Evolutionary conservation across 1,284 basidiomycete species (phyloP), one percentile per base, ranked within the genome.

Genomic region (Vanrija pseudolonga): DNA sequence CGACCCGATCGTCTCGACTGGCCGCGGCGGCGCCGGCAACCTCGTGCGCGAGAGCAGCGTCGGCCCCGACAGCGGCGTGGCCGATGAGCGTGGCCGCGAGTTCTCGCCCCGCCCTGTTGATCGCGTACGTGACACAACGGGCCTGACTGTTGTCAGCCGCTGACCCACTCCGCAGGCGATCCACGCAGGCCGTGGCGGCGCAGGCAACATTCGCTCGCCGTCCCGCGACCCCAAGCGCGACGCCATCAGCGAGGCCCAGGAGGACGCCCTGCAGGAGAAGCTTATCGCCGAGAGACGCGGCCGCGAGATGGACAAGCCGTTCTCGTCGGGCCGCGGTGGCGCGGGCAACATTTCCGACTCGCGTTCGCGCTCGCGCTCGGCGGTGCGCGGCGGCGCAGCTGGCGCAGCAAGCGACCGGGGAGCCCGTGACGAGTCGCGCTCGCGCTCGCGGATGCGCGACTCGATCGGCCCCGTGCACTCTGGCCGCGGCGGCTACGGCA

Each of bases 401-500:
- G n/a, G 24, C 24, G n/a, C 43, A 11, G n/a, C 43, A 11, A 24
- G 37, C 43, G 19, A n/a, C 32, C 32, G 12, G 14, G 32, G 32
- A 2, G 32, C 12, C 9, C 32, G 32, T 32, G 32, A 15, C 32
- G 32, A 32, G 32, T 32, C 32, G 32, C 32, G 32, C 32, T 32
- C 32, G 32, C 32, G 32, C 32, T 32, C 18, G 47, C 43, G 36
- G n/a, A 43, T 43, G 18, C 20, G 20, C 22, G 20, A 18, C 20
- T 45, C 22, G 37, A 22, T 48, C 18, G 37, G 39, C 15, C 40
- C 37, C 14, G 40, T 22, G 40, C 56, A 58, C 15, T 55, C 65
- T 4, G 75, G 75, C 8, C 60, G 75, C 40, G 75, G 75, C 28
- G 75, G 75, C 8, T 77, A 67, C 45, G 75, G 75, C 7, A 77